Conservation (phyloP, 148 eudicot species). For the Spergularia marina region DNA sequence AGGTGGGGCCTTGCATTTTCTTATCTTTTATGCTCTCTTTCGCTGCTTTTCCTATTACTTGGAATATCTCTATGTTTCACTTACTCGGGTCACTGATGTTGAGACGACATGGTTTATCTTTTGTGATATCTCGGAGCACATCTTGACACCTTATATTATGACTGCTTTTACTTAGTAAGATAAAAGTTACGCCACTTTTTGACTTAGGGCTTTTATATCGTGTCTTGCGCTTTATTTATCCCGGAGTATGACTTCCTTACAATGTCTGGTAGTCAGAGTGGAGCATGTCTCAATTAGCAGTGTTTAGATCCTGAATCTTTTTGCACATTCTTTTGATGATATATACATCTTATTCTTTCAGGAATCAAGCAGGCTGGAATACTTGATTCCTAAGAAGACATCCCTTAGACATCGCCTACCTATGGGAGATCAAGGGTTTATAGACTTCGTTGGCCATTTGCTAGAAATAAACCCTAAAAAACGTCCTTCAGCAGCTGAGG, state of each 20-base stretch:
- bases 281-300: background rate
- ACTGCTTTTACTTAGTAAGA: too few species aligned
- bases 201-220: too few species aligned
- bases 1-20: conserved; percentile 44
- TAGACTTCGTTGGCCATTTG: conserved; percentile 86
- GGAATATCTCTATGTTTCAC: background rate
- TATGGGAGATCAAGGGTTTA: conserved; percentile 99
- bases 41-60: background rate
- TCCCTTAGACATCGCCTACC: conserved; percentile 91
- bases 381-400: conserved; percentile 94
- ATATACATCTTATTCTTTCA: conserved; percentile 30
- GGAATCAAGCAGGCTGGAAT: conserved; percentile 90
- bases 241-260: too few species aligned
- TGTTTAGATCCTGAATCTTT: background rate
- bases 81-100: background rate
- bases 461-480: conserved; percentile 87
- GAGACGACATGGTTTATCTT: too few species aligned
- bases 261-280: too few species aligned
- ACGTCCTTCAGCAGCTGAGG: conserved; percentile 96
- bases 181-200: too few species aligned
- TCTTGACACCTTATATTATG: too few species aligned
- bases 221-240: too few species aligned
- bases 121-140: too few species aligned
- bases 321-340: conserved; percentile 1
- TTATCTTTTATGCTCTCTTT: background rate